phyloP scores from a whole-genome alignment of 1,284 basidiomycete genomes.

The Somion occarium region DNA sequence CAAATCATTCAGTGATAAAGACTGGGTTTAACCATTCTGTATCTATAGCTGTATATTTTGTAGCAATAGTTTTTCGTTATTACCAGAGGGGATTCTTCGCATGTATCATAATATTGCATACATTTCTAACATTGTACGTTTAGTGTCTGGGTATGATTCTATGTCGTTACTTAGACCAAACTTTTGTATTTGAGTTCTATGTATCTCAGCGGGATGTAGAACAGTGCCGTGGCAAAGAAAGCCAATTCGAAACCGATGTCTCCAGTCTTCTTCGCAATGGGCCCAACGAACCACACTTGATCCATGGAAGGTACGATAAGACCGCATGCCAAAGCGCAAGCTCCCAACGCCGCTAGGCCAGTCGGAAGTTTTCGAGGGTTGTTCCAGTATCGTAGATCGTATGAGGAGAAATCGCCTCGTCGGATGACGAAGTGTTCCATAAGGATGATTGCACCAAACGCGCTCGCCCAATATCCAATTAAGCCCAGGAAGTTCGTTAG shows the following conservation, averaged over 20 bases:
- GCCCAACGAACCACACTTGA: conserved; percentile 71
- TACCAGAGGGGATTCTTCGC: too few species aligned
- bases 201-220: conserved; percentile 54
- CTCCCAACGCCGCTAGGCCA: conserved; percentile 57
- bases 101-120: too few species aligned
- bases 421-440: conserved; percentile 65
- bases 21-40: too few species aligned
- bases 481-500: conserved; percentile 67
- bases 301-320: conserved; percentile 67
- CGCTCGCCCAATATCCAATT: conserved; percentile 70
- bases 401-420: conserved; percentile 41
- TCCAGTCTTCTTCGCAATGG: conserved; percentile 63
- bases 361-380: conserved; percentile 48
- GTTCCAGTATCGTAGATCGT: conserved; percentile 55
- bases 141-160: too few species aligned
- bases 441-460: conserved; percentile 55
- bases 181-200: conserved; percentile 16
- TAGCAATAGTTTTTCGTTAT: too few species aligned
- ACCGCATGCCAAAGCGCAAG: conserved; percentile 45
- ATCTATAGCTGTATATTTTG: too few species aligned
- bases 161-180: conserved; percentile 23
- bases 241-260: conserved; percentile 79
- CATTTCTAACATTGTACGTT: too few species aligned
- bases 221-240: conserved; percentile 44
- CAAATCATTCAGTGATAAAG: too few species aligned